Base-by-base conservation (phyloP, 2,329 filamentous ascomycete genomes). In the Fusarium concolor region DNA sequence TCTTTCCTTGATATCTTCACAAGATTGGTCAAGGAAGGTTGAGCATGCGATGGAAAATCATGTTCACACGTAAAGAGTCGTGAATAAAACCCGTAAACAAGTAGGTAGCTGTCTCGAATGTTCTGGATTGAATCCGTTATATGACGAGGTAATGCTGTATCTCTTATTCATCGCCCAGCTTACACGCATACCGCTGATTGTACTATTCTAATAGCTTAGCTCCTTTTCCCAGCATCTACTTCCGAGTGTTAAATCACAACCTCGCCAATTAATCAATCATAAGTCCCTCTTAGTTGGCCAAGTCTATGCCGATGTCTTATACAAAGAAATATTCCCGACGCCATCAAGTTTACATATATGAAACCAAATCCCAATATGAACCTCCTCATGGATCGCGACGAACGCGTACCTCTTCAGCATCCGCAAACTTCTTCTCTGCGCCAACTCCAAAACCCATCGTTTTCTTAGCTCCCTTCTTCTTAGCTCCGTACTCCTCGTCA, bases 401-500 rank as follows among this genome's bases (percentile, higher is more conserved):
- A 11, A 87, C 82, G 53, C 81, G 78, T 6, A 82, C 84, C 62
- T 83, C 83, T 43, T 83, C 79, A 3, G 79, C 76, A 60, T 82
- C 82, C 4, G 72, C 70, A 22, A 54, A 22, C 37, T 72, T 75
- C 57, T 76, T 78, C 17, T 77, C 81, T 0, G 77, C 74, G 6
- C 81, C 74, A 4, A 85, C 80, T 50, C 82, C 87, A 73, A 91
- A 91, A 1, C 89, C 89, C 79, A 91, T 86, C 9, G 76, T 79
- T 62, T 80, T 81, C 73, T 81, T 88, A 78, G 87, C 89, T 76
- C 87, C 88, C 75, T 87, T 86, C 74, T 88, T 90, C 35, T 90
- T 87, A 76, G 97, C 94, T 26, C 96, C 95, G 77, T 94, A 99
- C 77, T 95, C 92, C 80, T 97, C 93, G 76, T 99, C 96, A 75